Evolutionary conservation across 352 stramenopile genomes (phyloP), one percentile per base, ranked within the genome.

Genomic region (Phytophthora tubulina): DNA sequence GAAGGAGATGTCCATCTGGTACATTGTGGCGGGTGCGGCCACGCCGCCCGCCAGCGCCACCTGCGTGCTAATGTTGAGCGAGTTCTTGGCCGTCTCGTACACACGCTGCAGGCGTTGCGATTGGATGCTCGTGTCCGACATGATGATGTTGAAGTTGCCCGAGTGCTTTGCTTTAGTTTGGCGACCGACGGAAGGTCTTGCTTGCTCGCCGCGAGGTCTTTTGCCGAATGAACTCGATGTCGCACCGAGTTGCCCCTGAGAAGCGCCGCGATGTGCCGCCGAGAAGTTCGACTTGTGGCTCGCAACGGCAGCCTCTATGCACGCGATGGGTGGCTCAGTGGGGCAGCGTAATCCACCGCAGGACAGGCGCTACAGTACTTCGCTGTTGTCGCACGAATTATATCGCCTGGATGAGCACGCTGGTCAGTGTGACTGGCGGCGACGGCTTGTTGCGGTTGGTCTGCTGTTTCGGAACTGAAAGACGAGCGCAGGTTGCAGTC

Each of bases 1-100:
- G 75, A 94, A 96, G 8, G 86, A 94, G 38, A 96, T 93, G 71
- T 95, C 89, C 83, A 96, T 92, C 59, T 90, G 87, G 72, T 96
- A 96, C 70, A 95, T 86, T 36, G 87, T 96, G 53, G 84, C 87
- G n/a, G 85, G 84, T 30, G 80, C 59, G 33, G 81, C 73, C 35
- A 81, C 58, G 14, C 58, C 67, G 14, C 80, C 80, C 5, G 73
- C 73, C 27, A 84, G 74, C 46, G 78, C 82, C 71, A 94, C 83
- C 57, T 93, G 79, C n/a, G 89, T 93, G 78, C 80, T 86, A 64
- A 95, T 92, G 72, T 86, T 92, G 58, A 95, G 83, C 69, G 85
- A 91, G 55, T 85, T 80, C 80, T 93, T 92, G 55, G 88, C 71
- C 68, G 84, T 93, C 73, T 93, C 88, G 50, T 82, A 87, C 63